Conservation (phyloP, 176 grass and related monocot species). For the Avena sativa region DNA sequence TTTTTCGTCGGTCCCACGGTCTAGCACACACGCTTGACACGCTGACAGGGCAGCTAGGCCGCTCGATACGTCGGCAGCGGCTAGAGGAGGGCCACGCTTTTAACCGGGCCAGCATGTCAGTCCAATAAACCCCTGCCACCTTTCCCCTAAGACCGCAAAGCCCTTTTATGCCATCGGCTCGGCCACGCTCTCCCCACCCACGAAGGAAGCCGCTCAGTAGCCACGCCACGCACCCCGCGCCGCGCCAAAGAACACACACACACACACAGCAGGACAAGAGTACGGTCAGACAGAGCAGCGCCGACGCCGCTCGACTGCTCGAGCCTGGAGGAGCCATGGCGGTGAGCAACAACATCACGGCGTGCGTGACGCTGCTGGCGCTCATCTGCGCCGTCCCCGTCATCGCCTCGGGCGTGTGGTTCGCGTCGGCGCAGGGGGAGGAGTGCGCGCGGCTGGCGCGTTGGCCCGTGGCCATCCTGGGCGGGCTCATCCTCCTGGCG, state of each 20-base stretch:
- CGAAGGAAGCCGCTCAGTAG: background rate
- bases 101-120: background rate
- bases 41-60: background rate
- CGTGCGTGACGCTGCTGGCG: constrained; percentile 70
- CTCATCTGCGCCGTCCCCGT: constrained; percentile 87
- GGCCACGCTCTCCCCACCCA: background rate
- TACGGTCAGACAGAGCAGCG: background rate
- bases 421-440: constrained; percentile 78
- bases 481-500: constrained; percentile 74
- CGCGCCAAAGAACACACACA: background rate
- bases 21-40: background rate
- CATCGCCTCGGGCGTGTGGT: constrained; percentile 81
- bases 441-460: constrained; percentile 87
- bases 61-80: background rate
- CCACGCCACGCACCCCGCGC: background rate
- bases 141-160: background rate
- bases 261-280: background rate
- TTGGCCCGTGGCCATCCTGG: constrained; percentile 86
- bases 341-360: constrained; percentile 96
- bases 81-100: background rate
- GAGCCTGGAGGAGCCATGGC: constrained; percentile 49
- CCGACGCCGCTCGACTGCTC: background rate
- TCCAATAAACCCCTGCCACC: constrained; percentile 10
- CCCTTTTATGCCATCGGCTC: constrained; percentile 10
- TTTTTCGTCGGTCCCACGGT: too few relatives aligned